Base-by-base conservation (phyloP, 768 basidiomycete genomes). In the Mycena chlorophos region DNA sequence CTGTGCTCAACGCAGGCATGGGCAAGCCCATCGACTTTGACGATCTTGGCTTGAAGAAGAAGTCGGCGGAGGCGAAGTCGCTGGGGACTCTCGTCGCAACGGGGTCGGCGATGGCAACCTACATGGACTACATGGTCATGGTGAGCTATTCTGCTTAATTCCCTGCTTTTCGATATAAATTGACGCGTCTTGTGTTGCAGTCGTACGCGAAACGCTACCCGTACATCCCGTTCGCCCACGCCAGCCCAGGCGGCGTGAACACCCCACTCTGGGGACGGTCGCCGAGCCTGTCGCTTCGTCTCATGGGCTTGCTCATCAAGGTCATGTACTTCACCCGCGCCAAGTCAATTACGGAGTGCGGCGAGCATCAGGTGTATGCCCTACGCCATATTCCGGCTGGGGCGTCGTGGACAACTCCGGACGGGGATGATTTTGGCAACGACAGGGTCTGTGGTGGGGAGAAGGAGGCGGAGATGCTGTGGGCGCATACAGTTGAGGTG, bases 81-180 rank as follows among this genome's bases (percentile, higher is more conserved):
- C 4, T 46, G 20, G 13, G 23, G 8, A 25, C 23, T 10, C 45
- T 46, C 12, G 6, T 46, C 10, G 23, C 23, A 27, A 5, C 45
- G 8, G 45, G 23, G 45, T 13, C 13, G 26, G 25, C 25, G 8
- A 23, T 25, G 23, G 45, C 45, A 25, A 46, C 45, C 6, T 46
- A 46, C 26, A 46, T 27, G 45, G 45, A 46, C n/a, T 25, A 25
- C 13, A 46, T 46, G 45, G 27, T 46, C 22, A 46, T 46, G 45
- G 39, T 40, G 39, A 6, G 19, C 19, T 20, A 6, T 10, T 40
- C 5, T 20, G n/a, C n/a, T n/a, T n/a, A n/a, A n/a, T n/a, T n/a
- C n/a, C n/a, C n/a, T n/a, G n/a, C 6, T 19, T n/a, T n/a, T n/a
- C n/a, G n/a, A n/a, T n/a, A n/a, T n/a, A n/a, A n/a, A n/a, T n/a